Evolutionary conservation across 495 filamentous ascomycete species (phyloP).

Genomic region (Trichoderma reesei): DNA sequence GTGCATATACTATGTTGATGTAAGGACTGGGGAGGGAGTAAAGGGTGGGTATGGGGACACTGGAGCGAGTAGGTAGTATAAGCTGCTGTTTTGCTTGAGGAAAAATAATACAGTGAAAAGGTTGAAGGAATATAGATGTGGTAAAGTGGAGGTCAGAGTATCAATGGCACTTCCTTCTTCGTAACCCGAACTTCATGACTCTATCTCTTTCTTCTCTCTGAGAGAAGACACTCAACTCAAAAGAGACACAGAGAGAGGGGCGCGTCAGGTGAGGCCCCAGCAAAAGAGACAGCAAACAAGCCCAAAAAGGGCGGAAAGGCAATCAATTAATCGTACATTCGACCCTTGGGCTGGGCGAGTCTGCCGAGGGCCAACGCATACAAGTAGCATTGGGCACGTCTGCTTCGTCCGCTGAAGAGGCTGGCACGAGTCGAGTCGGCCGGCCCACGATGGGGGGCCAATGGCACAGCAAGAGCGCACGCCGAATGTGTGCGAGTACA

Average conservation of each 20-base stretch:
- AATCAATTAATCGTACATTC: constrained; percentile 6
- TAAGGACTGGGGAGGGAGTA: no score
- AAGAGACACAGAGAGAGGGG: not conserved
- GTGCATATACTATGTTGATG: not conserved
- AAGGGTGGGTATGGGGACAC: no score
- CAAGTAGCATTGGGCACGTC: not conserved
- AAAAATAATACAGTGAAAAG: no score
- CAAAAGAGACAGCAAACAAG: not conserved
- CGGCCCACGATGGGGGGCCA: not conserved
- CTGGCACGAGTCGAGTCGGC: not conserved
- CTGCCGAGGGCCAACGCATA: constrained; percentile 1
- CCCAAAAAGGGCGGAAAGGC: not conserved
- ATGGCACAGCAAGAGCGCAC: not conserved
- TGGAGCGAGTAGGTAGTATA: no score
- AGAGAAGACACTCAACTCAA: not conserved
- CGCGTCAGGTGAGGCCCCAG: not conserved
- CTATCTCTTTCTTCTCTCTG: not conserved
- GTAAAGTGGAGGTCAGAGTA: no score
- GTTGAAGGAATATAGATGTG: no score
- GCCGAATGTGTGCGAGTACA: not conserved
- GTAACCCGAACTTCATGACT: no score
- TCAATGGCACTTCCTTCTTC: no score
- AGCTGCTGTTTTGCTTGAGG: no score
- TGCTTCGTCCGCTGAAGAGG: constrained; percentile 3
- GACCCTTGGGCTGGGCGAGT: not conserved